phyloP scores from a whole-genome alignment of 2,329 filamentous ascomycete genomes.

The Grosmannia clavigera region DNA sequence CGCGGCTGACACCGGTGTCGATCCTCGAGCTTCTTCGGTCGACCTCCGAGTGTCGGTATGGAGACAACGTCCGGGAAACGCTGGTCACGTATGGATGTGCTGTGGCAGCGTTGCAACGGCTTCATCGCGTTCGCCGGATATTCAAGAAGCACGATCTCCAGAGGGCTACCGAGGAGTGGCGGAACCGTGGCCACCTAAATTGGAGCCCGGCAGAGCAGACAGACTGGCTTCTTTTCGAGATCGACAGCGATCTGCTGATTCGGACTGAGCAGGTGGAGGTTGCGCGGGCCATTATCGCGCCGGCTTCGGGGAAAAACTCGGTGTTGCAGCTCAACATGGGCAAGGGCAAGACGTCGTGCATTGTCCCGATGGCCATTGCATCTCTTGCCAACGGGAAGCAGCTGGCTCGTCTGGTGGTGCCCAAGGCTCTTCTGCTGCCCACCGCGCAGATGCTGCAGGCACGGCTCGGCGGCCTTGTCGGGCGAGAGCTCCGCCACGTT shows the following conservation, averaged over 20 bases:
- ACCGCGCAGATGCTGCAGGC: conserved; percentile 43
- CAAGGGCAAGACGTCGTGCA: conserved; percentile 41
- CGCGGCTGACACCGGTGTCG: conserved; percentile 26
- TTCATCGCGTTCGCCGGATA: conserved; percentile 27
- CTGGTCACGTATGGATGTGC: conserved; percentile 31
- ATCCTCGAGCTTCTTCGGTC: conserved; percentile 36
- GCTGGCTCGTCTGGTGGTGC: conserved; percentile 42
- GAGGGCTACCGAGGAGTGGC: conserved; percentile 27
- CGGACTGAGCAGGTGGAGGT: conserved; percentile 50
- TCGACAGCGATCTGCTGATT: conserved; percentile 52
- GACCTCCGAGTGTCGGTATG: conserved; percentile 17
- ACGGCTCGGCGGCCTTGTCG: conserved; percentile 40
- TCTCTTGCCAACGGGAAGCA: conserved; percentile 30
- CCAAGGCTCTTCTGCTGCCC: conserved; percentile 42
- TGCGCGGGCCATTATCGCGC: conserved; percentile 45
- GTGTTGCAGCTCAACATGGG: conserved; percentile 59
- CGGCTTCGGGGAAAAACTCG: conserved; percentile 38
- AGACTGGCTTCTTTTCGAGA: conserved; percentile 55
- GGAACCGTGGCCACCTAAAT: conserved; percentile 38
- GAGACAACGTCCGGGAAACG: conserved; percentile 22
- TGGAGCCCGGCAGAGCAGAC: conserved; percentile 42
- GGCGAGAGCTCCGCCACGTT: conserved; percentile 40
- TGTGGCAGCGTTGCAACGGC: conserved; percentile 31
- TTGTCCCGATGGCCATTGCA: conserved; percentile 38
- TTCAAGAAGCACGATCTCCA: conserved; percentile 14